Evolutionary conservation across 108 stramenopile species (phyloP).

Genomic region (Nannochloropsis gaditana): DNA sequence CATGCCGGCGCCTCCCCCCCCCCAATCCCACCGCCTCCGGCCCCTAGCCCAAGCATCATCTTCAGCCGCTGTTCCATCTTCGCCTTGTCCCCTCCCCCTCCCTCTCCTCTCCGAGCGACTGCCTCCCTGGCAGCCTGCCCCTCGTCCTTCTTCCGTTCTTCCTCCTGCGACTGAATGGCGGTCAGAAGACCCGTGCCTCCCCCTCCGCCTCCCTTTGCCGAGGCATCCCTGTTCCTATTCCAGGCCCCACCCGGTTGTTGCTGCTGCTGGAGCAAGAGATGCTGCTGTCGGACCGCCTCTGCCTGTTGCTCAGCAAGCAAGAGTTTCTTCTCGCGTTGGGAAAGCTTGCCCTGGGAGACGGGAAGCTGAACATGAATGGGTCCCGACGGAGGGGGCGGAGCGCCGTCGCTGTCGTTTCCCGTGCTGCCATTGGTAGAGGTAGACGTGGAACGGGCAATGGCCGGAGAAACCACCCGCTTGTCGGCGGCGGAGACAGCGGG

Average conservation of each 20-base stretch:
- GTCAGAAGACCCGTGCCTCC: background rate
- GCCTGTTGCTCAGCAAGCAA: background rate
- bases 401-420: background rate
- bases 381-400: background rate
- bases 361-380: background rate
- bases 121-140: background rate
- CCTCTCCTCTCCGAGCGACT: slow-evolving; percentile 4
- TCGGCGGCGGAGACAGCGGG: background rate
- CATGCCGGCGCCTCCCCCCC: slow-evolving; percentile 19
- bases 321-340: background rate
- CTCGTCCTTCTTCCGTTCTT: background rate
- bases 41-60: slow-evolving; percentile 74
- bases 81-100: slow-evolving; percentile 54
- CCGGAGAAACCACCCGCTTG: no score
- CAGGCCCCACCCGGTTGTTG: background rate
- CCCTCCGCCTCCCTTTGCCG: background rate
- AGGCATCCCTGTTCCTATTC: background rate
- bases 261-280: background rate
- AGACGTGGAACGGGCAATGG: no score
- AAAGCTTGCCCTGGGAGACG: background rate
- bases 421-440: background rate
- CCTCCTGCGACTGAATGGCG: background rate
- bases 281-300: background rate
- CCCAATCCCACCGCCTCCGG: slow-evolving; percentile 40
- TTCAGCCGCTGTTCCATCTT: slow-evolving; percentile 67